Evolutionary conservation across 164 flowering plant genomes (phyloP).

Genomic region (Dillenia turbinata): DNA sequence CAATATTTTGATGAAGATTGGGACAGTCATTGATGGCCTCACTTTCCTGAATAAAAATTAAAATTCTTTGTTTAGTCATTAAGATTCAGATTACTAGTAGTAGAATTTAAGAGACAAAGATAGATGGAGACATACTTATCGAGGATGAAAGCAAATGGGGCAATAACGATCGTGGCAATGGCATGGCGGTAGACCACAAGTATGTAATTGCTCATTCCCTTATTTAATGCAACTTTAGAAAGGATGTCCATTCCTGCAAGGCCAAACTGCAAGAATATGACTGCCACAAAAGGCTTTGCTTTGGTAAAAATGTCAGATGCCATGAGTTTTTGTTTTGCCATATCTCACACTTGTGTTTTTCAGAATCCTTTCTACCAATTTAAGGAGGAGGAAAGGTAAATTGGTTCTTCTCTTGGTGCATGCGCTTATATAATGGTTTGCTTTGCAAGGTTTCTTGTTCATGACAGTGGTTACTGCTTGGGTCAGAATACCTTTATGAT

Average conservation of each 20-base stretch:
- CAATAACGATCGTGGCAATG: conserved; percentile 46
- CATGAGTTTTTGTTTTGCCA: no score
- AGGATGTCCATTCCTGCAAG: conserved; percentile 72
- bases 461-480: no score
- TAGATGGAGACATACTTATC: conserved; percentile 44
- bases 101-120: background rate
- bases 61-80: background rate
- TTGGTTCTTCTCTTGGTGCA: no score
- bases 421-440: no score
- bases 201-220: conserved; percentile 67
- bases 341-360: no score
- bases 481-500: no score
- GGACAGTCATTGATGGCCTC: conserved; percentile 56
- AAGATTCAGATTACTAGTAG: background rate
- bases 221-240: conserved; percentile 54
- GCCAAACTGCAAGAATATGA: conserved; percentile 53
- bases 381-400: no score
- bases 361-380: no score
- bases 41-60: conserved; percentile 37
- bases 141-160: conserved; percentile 55
- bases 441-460: no score
- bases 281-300: conserved; percentile 53
- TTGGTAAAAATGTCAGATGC: background rate
- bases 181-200: conserved; percentile 65
- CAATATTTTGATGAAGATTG: conserved; percentile 44